Conservation (phyloP, 495 filamentous ascomycete genomes). For the Neurospora sp. region DNA sequence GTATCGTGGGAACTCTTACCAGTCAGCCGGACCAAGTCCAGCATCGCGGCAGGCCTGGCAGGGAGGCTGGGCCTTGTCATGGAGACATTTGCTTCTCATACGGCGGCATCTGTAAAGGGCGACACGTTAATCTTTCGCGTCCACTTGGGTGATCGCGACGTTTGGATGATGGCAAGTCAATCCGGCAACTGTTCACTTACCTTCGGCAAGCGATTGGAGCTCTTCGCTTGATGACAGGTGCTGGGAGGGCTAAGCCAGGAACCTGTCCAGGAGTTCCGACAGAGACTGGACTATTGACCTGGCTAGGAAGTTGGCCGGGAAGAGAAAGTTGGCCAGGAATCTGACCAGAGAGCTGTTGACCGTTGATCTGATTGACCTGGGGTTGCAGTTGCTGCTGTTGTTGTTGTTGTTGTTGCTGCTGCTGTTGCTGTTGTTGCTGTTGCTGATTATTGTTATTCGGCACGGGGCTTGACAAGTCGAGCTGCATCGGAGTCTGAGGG, state of each 20-base stretch:
- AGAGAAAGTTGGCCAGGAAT: background rate
- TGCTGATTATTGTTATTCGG: background rate
- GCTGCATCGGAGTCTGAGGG: background rate
- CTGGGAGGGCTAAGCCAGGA: background rate
- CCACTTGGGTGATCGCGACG: background rate
- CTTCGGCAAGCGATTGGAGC: conserved; percentile 41
- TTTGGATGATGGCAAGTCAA: background rate
- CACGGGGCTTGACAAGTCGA: background rate
- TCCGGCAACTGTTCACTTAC: conserved; percentile 20
- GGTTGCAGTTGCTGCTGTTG: background rate
- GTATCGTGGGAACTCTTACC: conserved; percentile 21
- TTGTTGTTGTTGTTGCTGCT: conserved; percentile 4
- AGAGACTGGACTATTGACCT: background rate
- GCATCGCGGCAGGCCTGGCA: conserved; percentile 34
- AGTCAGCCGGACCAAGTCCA: conserved; percentile 31
- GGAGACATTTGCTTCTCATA: conserved; percentile 39
- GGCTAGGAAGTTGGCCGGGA: background rate
- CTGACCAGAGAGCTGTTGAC: background rate
- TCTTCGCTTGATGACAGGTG: conserved; percentile 28
- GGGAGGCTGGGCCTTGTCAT: conserved; percentile 32
- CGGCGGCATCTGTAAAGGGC: conserved; percentile 33
- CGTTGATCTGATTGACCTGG: background rate
- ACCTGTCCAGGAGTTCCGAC: background rate
- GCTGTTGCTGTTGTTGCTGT: background rate
- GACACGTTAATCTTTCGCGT: background rate